Evolutionary conservation across 73 alveolate genomes (phyloP), one percentile per base, ranked within the genome.

Genomic region (Urostyla sp.): DNA sequence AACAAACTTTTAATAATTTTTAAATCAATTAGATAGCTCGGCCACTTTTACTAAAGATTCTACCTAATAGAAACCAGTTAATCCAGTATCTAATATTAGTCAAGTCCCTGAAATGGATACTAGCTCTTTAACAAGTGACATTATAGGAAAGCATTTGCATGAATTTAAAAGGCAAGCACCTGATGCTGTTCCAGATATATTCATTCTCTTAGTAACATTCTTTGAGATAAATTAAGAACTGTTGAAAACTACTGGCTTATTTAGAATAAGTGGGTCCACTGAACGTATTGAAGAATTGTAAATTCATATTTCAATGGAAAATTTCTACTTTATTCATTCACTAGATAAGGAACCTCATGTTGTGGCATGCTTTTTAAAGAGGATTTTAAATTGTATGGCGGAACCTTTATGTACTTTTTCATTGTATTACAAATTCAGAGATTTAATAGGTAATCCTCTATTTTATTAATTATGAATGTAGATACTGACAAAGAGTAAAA

Each of bases 371-470:
- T 78, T 61, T 35, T 83, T 78, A 11, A 78, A 78, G 48, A 78
- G 58, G 45, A 75, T 78, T 3, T 83, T 78, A 4, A 59, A 63
- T 32, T 20, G 20, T 36, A 78, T 78, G 89, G 89, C 83, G 3
- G 89, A 78, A 35, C 89, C 89, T 18, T 51, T 78, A 16, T 78
- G 89, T 31, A 63, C 83, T 30, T 78, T 44, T 63, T 24, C 26
- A 13, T 46, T 63, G 13, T 78, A 78, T 36, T 1, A 51, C 2
- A 52, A 13, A 27, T 78, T 78, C 28, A 60, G 82, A 34, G 89
- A 78, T 48, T 16, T 69, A 23, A 34, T 35, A 69, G 83, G 69
- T 69, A 49, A 13, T 38, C 6, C 37, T 13, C n/a, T 5, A 63
- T 2, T 63, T 63, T 63, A 38, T 11, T 28, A 0, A 74, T 55